Evolutionary conservation across 148 eudicot genomes (phyloP).

Genomic region (Heliosperma pusillum): DNA sequence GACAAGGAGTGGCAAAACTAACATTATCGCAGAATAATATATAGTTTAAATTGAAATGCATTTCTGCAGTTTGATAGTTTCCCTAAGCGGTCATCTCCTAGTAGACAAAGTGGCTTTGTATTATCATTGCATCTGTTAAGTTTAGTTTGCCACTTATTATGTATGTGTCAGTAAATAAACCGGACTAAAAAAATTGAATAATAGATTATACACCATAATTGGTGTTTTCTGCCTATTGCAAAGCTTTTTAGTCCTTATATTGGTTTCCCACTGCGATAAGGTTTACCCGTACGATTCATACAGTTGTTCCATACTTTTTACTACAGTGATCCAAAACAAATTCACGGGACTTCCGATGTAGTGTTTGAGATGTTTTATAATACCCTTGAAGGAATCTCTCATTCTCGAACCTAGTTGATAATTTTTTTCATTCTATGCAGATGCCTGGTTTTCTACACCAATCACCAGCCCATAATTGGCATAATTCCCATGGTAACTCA

Average conservation of each 20-base stretch:
- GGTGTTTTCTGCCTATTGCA: neutral
- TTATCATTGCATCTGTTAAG: constrained; percentile 7
- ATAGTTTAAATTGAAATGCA: constrained; percentile 29
- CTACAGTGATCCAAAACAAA: constrained; percentile 5
- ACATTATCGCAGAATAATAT: constrained; percentile 41
- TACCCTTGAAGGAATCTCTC: neutral
- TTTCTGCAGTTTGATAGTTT: constrained; percentile 24
- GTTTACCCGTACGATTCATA: neutral
- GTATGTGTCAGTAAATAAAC: neutral
- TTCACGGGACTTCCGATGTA: constrained; percentile 10
- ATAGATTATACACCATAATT: neutral
- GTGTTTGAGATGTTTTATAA: constrained; percentile 11
- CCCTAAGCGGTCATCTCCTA: constrained; percentile 5
- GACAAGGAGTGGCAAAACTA: constrained; percentile 73
- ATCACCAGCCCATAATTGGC: constrained; percentile 77
- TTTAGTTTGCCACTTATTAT: neutral
- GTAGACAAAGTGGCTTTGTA: constrained; percentile 1
- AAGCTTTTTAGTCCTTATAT: neutral
- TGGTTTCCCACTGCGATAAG: neutral
- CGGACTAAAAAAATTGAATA: neutral
- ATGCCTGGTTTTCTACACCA: constrained; percentile 72
- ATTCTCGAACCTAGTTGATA: constrained; percentile 7
- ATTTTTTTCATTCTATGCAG: constrained; percentile 40
- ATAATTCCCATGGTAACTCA: constrained; percentile 69
- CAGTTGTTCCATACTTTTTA: neutral